Base-by-base conservation (phyloP, 352 stramenopile species). In the Blastocystis sp. region DNA sequence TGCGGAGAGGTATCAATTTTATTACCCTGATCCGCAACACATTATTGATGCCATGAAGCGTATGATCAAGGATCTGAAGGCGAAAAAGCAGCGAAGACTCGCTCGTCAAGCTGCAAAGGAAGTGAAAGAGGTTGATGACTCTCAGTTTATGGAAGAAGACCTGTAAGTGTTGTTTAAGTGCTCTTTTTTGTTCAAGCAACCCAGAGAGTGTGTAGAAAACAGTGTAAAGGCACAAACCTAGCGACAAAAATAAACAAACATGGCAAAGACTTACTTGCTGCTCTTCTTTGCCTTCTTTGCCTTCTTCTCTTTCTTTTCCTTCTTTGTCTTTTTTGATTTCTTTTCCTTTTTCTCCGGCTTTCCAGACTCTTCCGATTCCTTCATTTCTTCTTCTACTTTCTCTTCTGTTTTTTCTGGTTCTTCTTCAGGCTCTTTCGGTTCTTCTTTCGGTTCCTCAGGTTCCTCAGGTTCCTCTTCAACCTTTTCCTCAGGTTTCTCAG, bases 271-370 rank as follows among this genome's bases (percentile, higher is more conserved):
- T 59, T 59, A 59, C n/a, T 56, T 79, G 15, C 47, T 62, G 6
- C 18, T 47, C 68, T 79, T 79, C 68, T 79, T 79, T 1, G 37
- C 11, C 41, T 79, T 79, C 68, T 79, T 87, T 66, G 73, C 55
- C n/a, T 87, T 87, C 55, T 87, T 75, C 15, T 79, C 55, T 26
- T 87, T 87, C 76, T 87, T 87, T 29, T 79, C 76, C 55, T 87
- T 87, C 76, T 87, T 87, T 41, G 73, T 29, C 75, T 87, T 87
- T 55, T 87, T 87, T 55, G 70, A 39, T 13, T 68, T 50, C 26
- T 68, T 68, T 50, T 87, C 39, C 61, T 87, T 50, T 34, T 87
- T 63, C 75, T 87, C 45, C 4, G 34, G 23, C 75, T 87, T 63
- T 7, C 4, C 34, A 20, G 70, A 34, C 45, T 87, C 61, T 18